Evolutionary conservation across 2,329 filamentous ascomycete genomes (phyloP).

Genomic region (Diaporthe citri): DNA sequence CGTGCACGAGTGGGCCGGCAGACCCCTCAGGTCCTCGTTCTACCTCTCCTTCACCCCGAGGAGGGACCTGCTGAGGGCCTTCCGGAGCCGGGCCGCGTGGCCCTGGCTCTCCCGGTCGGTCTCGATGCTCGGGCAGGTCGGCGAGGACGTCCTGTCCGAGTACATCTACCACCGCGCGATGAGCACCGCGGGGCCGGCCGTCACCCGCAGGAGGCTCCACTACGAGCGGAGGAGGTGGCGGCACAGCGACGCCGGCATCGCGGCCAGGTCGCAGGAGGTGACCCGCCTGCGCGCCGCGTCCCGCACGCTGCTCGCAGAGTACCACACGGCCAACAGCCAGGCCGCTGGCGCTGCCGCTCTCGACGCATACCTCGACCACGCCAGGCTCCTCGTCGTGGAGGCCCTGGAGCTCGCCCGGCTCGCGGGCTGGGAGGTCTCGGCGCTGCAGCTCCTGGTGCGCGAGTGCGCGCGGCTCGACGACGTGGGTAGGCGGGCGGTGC

Average conservation of each 20-base stretch:
- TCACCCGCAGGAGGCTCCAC: neutral
- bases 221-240: neutral
- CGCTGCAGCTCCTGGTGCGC: neutral
- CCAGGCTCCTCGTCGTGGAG: neutral
- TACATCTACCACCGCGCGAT: neutral
- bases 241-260: neutral
- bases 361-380: neutral
- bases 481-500: accelerated
- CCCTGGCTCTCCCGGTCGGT: neutral
- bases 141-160: neutral
- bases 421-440: neutral
- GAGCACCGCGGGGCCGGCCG: neutral
- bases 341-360: accelerated
- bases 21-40: neutral
- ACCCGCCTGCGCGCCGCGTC: neutral
- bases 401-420: neutral
- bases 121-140: neutral
- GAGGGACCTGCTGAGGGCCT: neutral
- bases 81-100: neutral
- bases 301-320: neutral
- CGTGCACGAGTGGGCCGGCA: neutral
- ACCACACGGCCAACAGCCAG: neutral
- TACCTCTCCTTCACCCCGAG: neutral
- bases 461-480: neutral
- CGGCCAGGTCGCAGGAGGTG: neutral